Conservation (phyloP, 345 rosid genomes). For the Linum lewisii region DNA sequence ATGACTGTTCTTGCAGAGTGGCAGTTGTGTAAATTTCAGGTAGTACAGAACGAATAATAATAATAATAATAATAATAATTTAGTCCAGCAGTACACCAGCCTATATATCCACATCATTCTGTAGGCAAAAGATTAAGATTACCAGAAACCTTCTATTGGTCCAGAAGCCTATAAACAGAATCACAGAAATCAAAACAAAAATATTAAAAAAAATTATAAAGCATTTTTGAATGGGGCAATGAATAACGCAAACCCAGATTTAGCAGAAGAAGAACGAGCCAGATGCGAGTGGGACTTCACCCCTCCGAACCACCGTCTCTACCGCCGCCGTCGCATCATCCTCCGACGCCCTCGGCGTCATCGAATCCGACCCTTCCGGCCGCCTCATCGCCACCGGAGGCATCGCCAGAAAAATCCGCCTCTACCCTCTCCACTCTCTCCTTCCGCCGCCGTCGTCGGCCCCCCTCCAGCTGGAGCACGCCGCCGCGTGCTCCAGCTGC, state of each 20-base stretch:
- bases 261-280: constrained; percentile 16
- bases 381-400: constrained; percentile 69
- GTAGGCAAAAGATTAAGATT: background rate
- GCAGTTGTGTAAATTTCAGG: no score
- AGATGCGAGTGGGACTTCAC: constrained; percentile 64
- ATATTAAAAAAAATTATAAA: background rate
- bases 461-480: constrained; percentile 31
- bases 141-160: constrained; percentile 35
- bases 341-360: constrained; percentile 64
- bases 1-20: no score
- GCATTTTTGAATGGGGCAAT: constrained; percentile 43
- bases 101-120: constrained; percentile 5
- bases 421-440: constrained; percentile 41
- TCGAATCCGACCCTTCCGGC: constrained; percentile 60
- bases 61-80: background rate
- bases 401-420: constrained; percentile 69
- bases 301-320: constrained; percentile 42
- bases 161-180: constrained; percentile 26
- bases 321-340: constrained; percentile 25
- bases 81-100: constrained; percentile 12
- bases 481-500: constrained; percentile 37
- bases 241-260: constrained; percentile 17
- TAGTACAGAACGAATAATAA: background rate
- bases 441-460: constrained; percentile 3
- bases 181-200: constrained; percentile 7